Evolutionary conservation across 78 protist species (phyloP).

Genomic region (Mastigamoeba balamuthi): DNA sequence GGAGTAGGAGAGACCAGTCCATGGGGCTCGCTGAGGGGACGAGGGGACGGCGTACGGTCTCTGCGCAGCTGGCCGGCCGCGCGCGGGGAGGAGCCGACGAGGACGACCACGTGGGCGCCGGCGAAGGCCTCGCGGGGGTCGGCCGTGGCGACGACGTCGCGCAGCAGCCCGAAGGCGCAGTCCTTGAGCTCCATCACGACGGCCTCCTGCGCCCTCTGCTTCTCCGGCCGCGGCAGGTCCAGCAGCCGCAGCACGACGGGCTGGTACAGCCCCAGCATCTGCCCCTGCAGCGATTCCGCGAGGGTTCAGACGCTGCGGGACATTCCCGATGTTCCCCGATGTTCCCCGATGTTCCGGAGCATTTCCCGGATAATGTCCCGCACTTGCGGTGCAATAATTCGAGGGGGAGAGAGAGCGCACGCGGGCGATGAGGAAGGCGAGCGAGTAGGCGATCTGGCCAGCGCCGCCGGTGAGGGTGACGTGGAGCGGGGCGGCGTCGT

Average conservation of each 20-base stretch:
- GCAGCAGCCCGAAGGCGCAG: slow-evolving; percentile 10
- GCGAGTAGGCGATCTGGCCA: slow-evolving; percentile 78
- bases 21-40: too few species aligned
- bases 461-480: slow-evolving; percentile 89
- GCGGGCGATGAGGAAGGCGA: slow-evolving; percentile 51
- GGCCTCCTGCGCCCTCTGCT: slow-evolving; percentile 37
- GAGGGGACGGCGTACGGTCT: too few species aligned
- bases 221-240: slow-evolving; percentile 56
- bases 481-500: slow-evolving; percentile 5
- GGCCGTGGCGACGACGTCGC: slow-evolving; percentile 25
- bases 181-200: slow-evolving; percentile 37
- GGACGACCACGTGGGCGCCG: slow-evolving; percentile 41
- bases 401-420: too few species aligned
- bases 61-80: slow-evolving; percentile 85
- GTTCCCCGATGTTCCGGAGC: too few species aligned
- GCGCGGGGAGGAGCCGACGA: slow-evolving; percentile 91
- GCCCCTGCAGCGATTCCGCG: too few species aligned
- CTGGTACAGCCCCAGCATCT: slow-evolving; percentile 53
- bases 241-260: slow-evolving; percentile 71
- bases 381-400: too few species aligned
- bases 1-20: too few species aligned
- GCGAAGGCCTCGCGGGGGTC: slow-evolving; percentile 35
- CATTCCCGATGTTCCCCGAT: too few species aligned
- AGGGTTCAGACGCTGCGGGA: too few species aligned
- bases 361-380: too few species aligned